These are phyloP conservation scores for Mucor piriformis DNA, from an alignment of 371 early-diverging fungal genomes.

Conservation along the genomic window DNA sequence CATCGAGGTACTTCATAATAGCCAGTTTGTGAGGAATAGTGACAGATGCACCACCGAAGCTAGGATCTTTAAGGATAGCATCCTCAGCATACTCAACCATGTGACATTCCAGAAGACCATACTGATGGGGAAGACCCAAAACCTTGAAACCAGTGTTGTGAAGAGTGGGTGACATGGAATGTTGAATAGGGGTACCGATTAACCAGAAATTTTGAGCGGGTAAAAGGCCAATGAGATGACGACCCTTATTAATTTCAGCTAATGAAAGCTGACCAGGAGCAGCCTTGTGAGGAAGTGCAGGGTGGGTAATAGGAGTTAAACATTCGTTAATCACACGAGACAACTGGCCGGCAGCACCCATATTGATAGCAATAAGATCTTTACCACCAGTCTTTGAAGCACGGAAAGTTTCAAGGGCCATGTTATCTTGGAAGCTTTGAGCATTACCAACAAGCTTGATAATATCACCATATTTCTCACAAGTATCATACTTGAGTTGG, in stretches of 20 bases:
- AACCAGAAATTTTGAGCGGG: constrained; percentile 76
- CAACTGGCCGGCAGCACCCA: constrained; percentile 88
- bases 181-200: constrained; percentile 90
- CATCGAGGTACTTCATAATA: constrained; percentile 74
- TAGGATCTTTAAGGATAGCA: constrained; percentile 53
- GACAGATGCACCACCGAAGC: constrained; percentile 94
- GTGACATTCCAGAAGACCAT: constrained; percentile 75
- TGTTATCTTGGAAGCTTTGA: constrained; percentile 75
- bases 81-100: constrained; percentile 66
- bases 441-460: constrained; percentile 92
- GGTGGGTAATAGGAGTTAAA: constrained; percentile 94
- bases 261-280: constrained; percentile 96
- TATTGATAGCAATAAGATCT: constrained; percentile 91
- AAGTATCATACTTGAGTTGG: constrained; percentile 57
- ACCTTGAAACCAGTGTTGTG: constrained; percentile 91
- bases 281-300: constrained; percentile 75
- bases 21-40: constrained; percentile 94
- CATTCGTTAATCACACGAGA: constrained; percentile 85
- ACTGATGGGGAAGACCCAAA: constrained; percentile 84
- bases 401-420: constrained; percentile 70
- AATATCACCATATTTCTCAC: constrained; percentile 73
- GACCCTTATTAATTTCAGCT: constrained; percentile 75
- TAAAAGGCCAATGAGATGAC: constrained; percentile 72
- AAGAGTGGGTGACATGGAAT: constrained; percentile 89
- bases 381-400: constrained; percentile 39